Percentiles rank a stretch among this genome's conserved stretches.
phyloP scores from a whole-genome alignment of 1,139 yeast species.

The Petasospora fabianii region DNA sequence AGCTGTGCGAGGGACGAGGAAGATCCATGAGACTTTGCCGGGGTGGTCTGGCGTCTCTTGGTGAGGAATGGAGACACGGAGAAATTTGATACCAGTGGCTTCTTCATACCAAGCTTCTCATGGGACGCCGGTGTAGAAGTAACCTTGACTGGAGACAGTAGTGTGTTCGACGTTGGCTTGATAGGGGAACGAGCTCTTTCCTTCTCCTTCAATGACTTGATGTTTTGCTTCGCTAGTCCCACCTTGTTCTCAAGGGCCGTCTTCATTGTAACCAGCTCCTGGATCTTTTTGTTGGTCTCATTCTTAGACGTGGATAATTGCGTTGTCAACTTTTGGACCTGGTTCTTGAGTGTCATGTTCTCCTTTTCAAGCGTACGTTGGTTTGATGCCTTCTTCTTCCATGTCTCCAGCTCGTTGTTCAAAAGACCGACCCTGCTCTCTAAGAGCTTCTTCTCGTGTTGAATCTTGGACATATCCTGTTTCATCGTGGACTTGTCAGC shows the following conservation, averaged over 20 bases:
- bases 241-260: conserved; percentile 35
- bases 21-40: conserved; percentile 7
- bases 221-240: conserved; percentile 30
- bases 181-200: conserved; percentile 11
- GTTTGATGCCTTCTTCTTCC: conserved; percentile 22
- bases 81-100: conserved; percentile 20
- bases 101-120: conserved; percentile 9
- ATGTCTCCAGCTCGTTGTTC: conserved; percentile 20
- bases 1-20: not conserved
- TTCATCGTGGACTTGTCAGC: conserved; percentile 17
- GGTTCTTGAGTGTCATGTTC: conserved; percentile 20
- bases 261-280: conserved; percentile 30
- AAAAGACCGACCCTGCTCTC: conserved; percentile 20
- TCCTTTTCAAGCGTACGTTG: conserved; percentile 23
- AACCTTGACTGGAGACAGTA: conserved; percentile 7
- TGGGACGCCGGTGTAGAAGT: conserved; percentile 5
- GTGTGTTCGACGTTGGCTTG: conserved; percentile 3
- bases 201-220: conserved; percentile 25
- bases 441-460: conserved; percentile 24
- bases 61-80: conserved; percentile 28
- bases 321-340: conserved; percentile 20
- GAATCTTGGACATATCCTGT: conserved; percentile 19
- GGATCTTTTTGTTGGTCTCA: conserved; percentile 18
- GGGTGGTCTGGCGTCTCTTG: conserved; percentile 16
- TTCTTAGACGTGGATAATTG: conserved; percentile 21